Evolutionary conservation across 352 stramenopile genomes (phyloP), one percentile per base, ranked within the genome.

Genomic region (Phytophthora pseudosyringae): DNA sequence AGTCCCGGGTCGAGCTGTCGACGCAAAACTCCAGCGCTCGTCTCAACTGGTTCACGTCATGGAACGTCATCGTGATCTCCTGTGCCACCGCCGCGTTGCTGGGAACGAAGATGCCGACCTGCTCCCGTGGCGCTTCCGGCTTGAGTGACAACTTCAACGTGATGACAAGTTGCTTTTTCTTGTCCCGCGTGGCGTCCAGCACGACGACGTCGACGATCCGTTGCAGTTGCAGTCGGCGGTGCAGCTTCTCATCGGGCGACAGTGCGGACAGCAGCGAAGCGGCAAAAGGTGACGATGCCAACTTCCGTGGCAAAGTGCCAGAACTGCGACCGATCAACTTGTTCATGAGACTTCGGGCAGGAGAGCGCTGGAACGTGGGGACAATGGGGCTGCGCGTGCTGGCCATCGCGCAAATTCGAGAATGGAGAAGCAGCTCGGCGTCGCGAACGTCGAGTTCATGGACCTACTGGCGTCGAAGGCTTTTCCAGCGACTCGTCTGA

Each of bases 81-180:
- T 32, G 28, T 9, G 29, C 11, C 40, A 57, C 26, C 11, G 50
- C 1, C 28, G 48, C 6, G 26, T 54, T 63, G 44, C 36, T 62
- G 5, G 57, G 57, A 5, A 63, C 26, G 31, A 63, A 67, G 33
- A 58, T 62, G 26, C 56, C 56, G 5, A 61, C 29, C n/a, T 43
- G 62, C 8, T 51, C 31, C 3, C 39, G 46, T 10, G 54, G 36
- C 33, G n/a, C n/a, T 35, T 66, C 33, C 9, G 48, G 36, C 10
- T 40, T 50, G 2, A 72, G 58, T 28, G 50, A 55, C 44, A 72
- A 32, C 59, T 68, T 43, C 25, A 68, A 51, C 21, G 35, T 56
- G 43, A 63, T 47, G 25, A 68, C 31, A 12, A 72, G 31, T 25
- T 72, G 41, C 6, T 64, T 61, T 35, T 71, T 68, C 58, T 59